Evolutionary conservation across 257 asterid genomes (phyloP).

Genomic region (Schizonepeta tenuifolia): DNA sequence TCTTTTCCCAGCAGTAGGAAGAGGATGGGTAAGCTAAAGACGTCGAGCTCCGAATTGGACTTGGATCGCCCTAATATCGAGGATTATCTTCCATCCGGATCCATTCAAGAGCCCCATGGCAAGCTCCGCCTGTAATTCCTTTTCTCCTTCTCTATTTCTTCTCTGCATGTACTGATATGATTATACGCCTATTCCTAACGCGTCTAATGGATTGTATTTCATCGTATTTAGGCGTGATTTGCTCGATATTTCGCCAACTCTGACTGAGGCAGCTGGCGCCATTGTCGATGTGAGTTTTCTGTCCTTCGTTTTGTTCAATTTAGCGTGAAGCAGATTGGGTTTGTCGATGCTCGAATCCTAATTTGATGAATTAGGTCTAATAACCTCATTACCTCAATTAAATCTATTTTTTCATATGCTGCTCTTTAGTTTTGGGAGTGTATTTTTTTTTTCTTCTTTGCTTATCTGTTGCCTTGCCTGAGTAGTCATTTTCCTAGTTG

Average conservation of each 20-base stretch:
- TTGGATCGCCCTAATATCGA: conserved; percentile 91
- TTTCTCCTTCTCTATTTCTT: background rate
- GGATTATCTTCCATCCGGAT: conserved; percentile 86
- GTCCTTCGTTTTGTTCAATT: background rate
- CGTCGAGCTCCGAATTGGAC: conserved; percentile 81
- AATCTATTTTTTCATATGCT: background rate
- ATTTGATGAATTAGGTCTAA: conserved; percentile 29
- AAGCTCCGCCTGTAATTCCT: conserved; percentile 70
- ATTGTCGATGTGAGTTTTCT: conserved; percentile 70
- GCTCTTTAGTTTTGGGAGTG: background rate
- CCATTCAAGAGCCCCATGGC: conserved; percentile 81
- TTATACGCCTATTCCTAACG: background rate
- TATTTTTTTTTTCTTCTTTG: background rate
- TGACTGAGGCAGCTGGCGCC: conserved; percentile 98
- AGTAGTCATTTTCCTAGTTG: conserved; percentile 2
- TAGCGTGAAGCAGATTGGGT: too few species aligned
- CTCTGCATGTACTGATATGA: conserved; percentile 3
- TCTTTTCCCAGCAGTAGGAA: background rate
- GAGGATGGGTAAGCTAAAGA: conserved; percentile 50
- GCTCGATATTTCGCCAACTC: conserved; percentile 91
- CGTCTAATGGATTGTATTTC: background rate
- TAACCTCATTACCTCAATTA: background rate
- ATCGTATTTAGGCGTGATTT: conserved; percentile 68
- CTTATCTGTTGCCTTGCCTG: conserved; percentile 16
- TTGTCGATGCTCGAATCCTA: background rate